Conservation (phyloP, 805 yeast species). For the Kazachstania kunashirensis region DNA sequence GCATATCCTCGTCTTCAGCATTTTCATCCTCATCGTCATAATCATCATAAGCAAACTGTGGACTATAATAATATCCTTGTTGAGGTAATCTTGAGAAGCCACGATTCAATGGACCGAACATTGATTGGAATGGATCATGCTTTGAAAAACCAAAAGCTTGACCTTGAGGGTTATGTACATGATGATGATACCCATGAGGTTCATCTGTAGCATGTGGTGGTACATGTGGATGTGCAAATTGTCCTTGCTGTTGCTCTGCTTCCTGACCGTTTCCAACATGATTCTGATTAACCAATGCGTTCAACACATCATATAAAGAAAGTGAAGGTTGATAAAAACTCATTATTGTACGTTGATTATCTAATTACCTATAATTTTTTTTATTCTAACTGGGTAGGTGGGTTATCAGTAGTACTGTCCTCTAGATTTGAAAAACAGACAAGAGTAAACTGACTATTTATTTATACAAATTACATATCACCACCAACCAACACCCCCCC, state of each 20-base stretch:
- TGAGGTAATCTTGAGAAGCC: slow-evolving; percentile 8
- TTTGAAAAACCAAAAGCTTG: background rate
- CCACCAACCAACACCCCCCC: no score
- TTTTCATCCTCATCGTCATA: slow-evolving; percentile 22
- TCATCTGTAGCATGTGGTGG: background rate
- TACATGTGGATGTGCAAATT: background rate
- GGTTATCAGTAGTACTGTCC: no score
- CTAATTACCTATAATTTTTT: no score
- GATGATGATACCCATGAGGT: slow-evolving; percentile 1
- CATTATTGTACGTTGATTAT: no score
- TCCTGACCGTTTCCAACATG: slow-evolving; percentile 10
- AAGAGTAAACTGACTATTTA: no score
- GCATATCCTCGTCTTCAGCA: slow-evolving; percentile 7
- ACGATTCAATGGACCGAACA: slow-evolving; percentile 2
- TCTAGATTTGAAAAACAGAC: no score
- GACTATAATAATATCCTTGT: slow-evolving; percentile 20
- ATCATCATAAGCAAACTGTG: slow-evolving; percentile 25
- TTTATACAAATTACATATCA: no score
- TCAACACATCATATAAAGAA: slow-evolving; percentile 24
- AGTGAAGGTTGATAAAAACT: slow-evolving; percentile 26
- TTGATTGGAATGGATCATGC: slow-evolving; percentile 2
- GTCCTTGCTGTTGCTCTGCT: background rate
- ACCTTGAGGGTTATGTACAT: background rate
- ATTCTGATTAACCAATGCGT: slow-evolving; percentile 20
- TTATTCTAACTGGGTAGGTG: no score